Evolutionary conservation across 495 filamentous ascomycete species (phyloP).

Genomic region (Lichenothelia convexa): DNA sequence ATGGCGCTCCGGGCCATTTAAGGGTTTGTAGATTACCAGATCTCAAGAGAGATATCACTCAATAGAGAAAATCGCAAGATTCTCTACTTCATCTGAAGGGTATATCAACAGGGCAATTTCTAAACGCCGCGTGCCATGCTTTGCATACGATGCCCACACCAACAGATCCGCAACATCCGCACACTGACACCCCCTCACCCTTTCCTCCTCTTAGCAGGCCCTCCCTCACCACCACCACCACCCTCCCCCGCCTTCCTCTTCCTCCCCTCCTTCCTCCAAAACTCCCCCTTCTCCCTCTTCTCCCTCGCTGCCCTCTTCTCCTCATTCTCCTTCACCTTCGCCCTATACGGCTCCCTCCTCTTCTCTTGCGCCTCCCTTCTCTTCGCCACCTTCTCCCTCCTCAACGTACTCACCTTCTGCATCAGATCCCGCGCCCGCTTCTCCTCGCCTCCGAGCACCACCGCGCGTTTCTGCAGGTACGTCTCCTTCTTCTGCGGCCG

Average conservation of each 20-base stretch:
- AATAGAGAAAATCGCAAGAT: too few relatives aligned
- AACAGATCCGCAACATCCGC: neutral
- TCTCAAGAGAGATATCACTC: too few relatives aligned
- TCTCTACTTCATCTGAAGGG: too few relatives aligned
- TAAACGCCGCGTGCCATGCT: neutral
- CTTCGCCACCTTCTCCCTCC: constrained; percentile 80
- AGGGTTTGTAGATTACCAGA: too few relatives aligned
- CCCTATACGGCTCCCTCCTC: constrained; percentile 55
- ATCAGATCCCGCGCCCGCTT: constrained; percentile 74
- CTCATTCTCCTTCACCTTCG: constrained; percentile 57
- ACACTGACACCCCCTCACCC: constrained; percentile 5
- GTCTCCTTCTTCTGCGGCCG: constrained; percentile 62
- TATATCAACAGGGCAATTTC: too few relatives aligned
- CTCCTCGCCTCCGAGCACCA: constrained; percentile 70
- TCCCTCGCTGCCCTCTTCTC: constrained; percentile 72
- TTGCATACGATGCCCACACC: neutral
- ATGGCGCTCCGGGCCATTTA: too few relatives aligned
- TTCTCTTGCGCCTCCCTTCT: constrained; percentile 67
- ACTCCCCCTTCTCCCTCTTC: constrained; percentile 81
- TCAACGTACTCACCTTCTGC: constrained; percentile 78
- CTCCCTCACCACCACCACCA: constrained; percentile 44
- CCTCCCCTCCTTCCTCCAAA: constrained; percentile 85
- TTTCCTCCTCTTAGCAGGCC: constrained; percentile 54
- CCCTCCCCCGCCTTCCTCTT: constrained; percentile 56
- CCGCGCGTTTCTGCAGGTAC: constrained; percentile 86